Conservation (phyloP, 1,284 basidiomycete genomes). For the Pascua guehoae region DNA sequence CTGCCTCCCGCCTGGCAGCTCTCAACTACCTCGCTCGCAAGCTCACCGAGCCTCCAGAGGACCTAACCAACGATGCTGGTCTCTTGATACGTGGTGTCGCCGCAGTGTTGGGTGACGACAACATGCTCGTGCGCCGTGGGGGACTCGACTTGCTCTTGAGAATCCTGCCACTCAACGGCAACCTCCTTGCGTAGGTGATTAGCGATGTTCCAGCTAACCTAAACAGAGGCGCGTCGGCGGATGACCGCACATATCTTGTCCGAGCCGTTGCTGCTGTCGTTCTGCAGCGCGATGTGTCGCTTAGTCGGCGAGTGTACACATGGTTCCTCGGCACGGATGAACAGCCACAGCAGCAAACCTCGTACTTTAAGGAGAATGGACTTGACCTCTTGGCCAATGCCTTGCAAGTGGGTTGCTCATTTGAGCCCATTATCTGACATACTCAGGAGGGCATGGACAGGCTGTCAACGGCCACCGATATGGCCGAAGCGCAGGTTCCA, state of each 20-base stretch:
- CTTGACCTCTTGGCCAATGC: constrained; percentile 66
- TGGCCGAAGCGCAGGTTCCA: constrained; percentile 68
- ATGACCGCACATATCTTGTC: constrained; percentile 72
- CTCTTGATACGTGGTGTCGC: constrained; percentile 89
- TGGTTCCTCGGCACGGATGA: constrained; percentile 88
- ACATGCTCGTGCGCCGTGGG: constrained; percentile 76
- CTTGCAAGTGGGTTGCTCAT: constrained; percentile 56
- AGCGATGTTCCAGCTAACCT: constrained; percentile 1
- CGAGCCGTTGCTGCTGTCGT: constrained; percentile 76
- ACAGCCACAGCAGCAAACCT: constrained; percentile 64
- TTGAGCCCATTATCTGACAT: neutral
- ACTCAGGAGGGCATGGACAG: constrained; percentile 65
- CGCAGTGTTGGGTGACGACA: constrained; percentile 82
- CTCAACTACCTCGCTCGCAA: constrained; percentile 81
- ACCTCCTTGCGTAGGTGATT: constrained; percentile 57
- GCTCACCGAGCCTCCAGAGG: constrained; percentile 54
- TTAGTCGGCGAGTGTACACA: constrained; percentile 86
- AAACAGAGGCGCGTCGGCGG: constrained; percentile 51
- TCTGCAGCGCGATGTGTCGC: constrained; percentile 82
- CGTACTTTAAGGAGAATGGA: constrained; percentile 65
- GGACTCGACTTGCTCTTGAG: constrained; percentile 76
- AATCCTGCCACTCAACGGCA: constrained; percentile 68
- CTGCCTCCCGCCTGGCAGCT: constrained; percentile 76
- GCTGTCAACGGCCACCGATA: constrained; percentile 60
- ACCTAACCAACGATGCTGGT: constrained; percentile 66